Evolutionary conservation across 2,329 filamentous ascomycete genomes (phyloP).

Genomic region (Colletotrichum noveboracense): DNA sequence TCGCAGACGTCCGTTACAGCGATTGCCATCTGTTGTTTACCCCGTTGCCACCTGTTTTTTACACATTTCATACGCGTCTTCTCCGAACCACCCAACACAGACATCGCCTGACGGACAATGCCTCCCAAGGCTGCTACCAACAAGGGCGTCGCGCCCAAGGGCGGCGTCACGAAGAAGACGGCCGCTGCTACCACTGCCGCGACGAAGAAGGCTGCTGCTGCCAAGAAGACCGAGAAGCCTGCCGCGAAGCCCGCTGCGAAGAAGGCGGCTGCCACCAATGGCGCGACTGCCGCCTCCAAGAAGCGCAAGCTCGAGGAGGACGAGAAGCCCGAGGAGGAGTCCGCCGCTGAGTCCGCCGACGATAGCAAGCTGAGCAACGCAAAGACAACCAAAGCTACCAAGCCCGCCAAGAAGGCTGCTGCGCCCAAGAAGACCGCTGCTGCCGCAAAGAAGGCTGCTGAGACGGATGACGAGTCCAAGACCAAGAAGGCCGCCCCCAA

Average conservation of each 20-base stretch:
- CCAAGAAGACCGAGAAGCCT: conserved; percentile 28
- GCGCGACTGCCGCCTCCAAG: conserved; percentile 21
- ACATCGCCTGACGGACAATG: conserved; percentile 14
- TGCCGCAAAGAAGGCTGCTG: conserved; percentile 41
- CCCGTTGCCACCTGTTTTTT: neutral
- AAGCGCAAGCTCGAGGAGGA: conserved; percentile 17
- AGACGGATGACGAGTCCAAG: conserved; percentile 24
- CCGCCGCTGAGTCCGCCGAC: neutral
- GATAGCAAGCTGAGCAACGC: neutral
- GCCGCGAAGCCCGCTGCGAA: conserved; percentile 25
- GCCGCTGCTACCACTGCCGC: conserved; percentile 25
- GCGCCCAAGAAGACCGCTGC: conserved; percentile 23
- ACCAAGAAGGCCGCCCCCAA: conserved; percentile 48
- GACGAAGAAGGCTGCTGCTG: conserved; percentile 29
- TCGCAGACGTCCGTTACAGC: neutral
- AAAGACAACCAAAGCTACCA: conserved; percentile 28
- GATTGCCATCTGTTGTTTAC: neutral
- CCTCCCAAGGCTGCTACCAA: conserved; percentile 30
- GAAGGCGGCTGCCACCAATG: conserved; percentile 31
- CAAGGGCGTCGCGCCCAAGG: conserved; percentile 30
- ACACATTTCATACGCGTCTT: conserved; percentile 8
- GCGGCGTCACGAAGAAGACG: conserved; percentile 26
- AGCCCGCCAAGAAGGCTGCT: conserved; percentile 34
- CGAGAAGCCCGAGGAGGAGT: neutral
- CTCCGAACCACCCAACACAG: neutral